These are phyloP conservation scores for Quercus lobata DNA, from an alignment of 331 rosid species.

Conservation along the genomic window DNA sequence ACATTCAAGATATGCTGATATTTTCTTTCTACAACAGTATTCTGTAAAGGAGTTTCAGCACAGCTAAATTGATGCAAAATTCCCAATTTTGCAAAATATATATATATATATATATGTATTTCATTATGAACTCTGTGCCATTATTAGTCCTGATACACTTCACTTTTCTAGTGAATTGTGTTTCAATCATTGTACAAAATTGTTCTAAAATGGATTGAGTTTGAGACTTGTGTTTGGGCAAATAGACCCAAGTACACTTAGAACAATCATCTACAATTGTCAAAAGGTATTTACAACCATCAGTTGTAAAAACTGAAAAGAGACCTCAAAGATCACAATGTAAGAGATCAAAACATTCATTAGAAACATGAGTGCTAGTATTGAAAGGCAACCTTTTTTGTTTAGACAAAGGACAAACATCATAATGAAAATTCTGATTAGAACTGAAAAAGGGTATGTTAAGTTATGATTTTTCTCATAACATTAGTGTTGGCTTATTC, in stretches of 20 bases:
- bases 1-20: too few relatives aligned
- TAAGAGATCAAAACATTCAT: too few relatives aligned
- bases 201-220: not conserved
- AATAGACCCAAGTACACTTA: not conserved
- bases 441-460: too few relatives aligned
- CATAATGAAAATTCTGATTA: too few relatives aligned
- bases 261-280: not conserved
- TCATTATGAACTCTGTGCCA: not conserved
- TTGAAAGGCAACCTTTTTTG: too few relatives aligned
- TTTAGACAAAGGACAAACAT: too few relatives aligned
- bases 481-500: too few relatives aligned
- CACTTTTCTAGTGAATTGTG: not conserved
- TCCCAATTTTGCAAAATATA: not conserved
- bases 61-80: not conserved
- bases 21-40: too few relatives aligned
- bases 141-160: not conserved
- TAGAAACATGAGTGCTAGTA: too few relatives aligned
- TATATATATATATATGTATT: not conserved
- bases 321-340: too few relatives aligned
- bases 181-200: not conserved
- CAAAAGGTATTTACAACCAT: not conserved
- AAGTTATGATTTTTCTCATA: too few relatives aligned
- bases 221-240: not conserved
- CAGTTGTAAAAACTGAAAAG: too few relatives aligned
- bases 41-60: not conserved